These are phyloP conservation scores for Cyclanthera cordifolia DNA, from an alignment of 306 rosid species.

Conservation along the genomic window DNA sequence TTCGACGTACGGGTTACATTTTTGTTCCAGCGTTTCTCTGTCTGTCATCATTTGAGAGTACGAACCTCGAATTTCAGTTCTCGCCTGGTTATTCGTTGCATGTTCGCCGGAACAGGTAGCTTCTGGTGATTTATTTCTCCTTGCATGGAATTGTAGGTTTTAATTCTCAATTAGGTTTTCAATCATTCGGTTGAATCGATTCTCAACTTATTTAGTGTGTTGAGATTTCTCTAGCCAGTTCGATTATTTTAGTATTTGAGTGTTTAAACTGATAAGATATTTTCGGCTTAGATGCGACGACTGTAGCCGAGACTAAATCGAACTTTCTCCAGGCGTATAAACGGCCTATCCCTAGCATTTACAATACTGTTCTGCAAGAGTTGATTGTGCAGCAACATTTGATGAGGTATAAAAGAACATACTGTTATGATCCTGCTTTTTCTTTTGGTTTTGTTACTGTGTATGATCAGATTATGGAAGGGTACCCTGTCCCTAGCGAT, in stretches of 20 bases:
- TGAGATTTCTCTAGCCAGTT: not conserved
- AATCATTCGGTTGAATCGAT: not conserved
- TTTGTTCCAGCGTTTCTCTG: constrained; percentile 30
- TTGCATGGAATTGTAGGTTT: not conserved
- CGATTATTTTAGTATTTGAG: not conserved
- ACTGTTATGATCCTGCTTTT: constrained; percentile 74
- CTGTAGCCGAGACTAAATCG: constrained; percentile 78
- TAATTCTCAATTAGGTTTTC: not conserved
- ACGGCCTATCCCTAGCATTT: constrained; percentile 85
- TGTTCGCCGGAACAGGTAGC: constrained; percentile 47
- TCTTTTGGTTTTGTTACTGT: constrained; percentile 93
- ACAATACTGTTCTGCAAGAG: constrained; percentile 81
- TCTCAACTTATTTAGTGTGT: not conserved
- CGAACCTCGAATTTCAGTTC: constrained; percentile 29
- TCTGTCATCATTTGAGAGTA: constrained; percentile 22
- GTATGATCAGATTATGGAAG: constrained; percentile 95
- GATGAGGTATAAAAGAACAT: constrained; percentile 78
- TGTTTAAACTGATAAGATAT: not conserved
- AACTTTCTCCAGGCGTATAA: constrained; percentile 77
- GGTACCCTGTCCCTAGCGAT: constrained; percentile 83
- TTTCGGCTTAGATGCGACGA: constrained; percentile 49
- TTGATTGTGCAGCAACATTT: constrained; percentile 94
- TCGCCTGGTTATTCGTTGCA: constrained; percentile 51
- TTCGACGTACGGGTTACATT: constrained; percentile 29
- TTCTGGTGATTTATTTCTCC: constrained; percentile 5